Base-by-base conservation (phyloP, 441 rosid genomes). In the Corymbia citriodora region DNA sequence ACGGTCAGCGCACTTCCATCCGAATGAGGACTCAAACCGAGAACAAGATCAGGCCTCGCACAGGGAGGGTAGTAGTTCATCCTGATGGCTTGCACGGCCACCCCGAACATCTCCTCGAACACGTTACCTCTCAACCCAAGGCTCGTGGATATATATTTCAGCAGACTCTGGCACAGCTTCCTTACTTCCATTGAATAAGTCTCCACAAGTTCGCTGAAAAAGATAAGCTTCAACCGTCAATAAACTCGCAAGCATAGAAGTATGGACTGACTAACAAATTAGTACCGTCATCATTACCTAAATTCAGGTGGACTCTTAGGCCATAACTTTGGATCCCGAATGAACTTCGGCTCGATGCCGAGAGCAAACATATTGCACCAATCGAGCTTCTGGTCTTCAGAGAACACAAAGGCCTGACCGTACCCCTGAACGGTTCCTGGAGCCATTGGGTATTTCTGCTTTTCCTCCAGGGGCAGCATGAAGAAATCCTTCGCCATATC, bases 51-150 rank as follows among this genome's bases (percentile, higher is more conserved):
- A 61, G 99, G 99, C 90, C 96, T 95, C 90, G 99, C 90, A 94
- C 99, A 97, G 92, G 99, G 96, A 50, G 99, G 99, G 89, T 96
- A 97, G 91, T 97, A 97, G 90, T 97, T 97, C 99, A 97, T 97
- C 92, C 99, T 97, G 88, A 96, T 94, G 18, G 99, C 99, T 92
- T 98, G 98, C 54, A 97, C 98, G 15, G 96, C 96, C 45, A 55
- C 95, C 52, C 98, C 96, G 90, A 96, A 96, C 97, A 96, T 95
- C 89, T 96, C 94, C 52, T 96, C 95, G 85, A 97, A 96, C 48
- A 89, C 90, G 40, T 93, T 94, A 70, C 88, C 95, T 92, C 94
- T 95, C 91, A 96, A 91, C 85, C 95, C 96, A 63, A 97, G 94
- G 89, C 94, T 95, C 89, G 89, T 91, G 81, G 97, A 97, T 91